These are phyloP conservation scores for Podila verticillata DNA, from an alignment of 192 early-diverging fungal genomes.

Conservation along the genomic window DNA sequence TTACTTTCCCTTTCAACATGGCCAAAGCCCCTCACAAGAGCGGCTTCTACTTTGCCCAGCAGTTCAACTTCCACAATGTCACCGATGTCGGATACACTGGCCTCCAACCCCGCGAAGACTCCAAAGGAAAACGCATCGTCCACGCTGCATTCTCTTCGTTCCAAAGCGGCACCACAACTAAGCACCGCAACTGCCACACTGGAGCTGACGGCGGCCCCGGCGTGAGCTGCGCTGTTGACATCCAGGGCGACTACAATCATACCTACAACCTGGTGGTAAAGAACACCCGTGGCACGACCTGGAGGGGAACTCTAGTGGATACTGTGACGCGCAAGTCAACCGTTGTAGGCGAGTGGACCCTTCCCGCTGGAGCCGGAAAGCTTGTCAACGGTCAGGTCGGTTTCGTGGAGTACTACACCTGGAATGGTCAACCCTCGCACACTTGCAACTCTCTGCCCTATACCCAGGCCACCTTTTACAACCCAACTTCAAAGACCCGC, in stretches of 20 bases:
- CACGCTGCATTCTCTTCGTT: conserved; percentile 2
- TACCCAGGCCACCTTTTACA: neutral
- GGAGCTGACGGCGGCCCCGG: conserved; percentile 1
- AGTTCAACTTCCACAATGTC: conserved; percentile 8
- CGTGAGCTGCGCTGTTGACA: conserved; percentile 1
- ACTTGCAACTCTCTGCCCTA: neutral
- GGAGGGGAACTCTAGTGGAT: conserved; percentile 1
- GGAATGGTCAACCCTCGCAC: neutral
- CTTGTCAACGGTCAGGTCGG: neutral
- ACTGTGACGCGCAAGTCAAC: neutral
- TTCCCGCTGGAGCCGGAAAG: neutral
- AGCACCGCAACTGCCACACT: neutral
- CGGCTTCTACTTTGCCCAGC: conserved; percentile 5
- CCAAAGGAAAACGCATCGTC: neutral
- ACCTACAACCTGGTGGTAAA: neutral
- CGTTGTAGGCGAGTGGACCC: conserved; percentile 2
- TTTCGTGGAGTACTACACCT: conserved; percentile 2
- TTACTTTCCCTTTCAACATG: conserved; percentile 5
- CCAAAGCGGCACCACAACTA: conserved; percentile 1
- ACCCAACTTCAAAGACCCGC: neutral
- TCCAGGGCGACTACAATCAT: neutral
- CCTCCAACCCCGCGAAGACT: conserved; percentile 3
- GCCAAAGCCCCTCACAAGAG: neutral
- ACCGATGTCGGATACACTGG: neutral
- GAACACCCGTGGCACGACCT: neutral